Conservation (phyloP, 192 early-diverging fungal species). For the Piromyces finnis region DNA sequence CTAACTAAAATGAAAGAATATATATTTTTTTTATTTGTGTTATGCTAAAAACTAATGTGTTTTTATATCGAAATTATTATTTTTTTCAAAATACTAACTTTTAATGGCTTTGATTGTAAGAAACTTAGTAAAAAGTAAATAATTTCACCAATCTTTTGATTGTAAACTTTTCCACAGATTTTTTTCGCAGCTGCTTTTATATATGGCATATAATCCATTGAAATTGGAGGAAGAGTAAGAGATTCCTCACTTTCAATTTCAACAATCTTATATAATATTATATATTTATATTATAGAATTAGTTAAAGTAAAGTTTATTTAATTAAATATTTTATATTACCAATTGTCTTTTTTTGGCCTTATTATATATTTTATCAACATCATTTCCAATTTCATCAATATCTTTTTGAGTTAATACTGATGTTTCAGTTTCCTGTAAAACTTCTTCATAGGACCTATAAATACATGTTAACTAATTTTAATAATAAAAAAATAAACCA, state of each 20-base stretch:
- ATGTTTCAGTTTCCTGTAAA: neutral
- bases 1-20: neutral
- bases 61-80: no score
- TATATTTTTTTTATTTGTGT: no score
- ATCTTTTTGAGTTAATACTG: neutral
- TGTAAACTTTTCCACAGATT: neutral
- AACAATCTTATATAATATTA: no score
- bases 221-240: neutral
- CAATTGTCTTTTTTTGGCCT: neutral
- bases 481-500: no score
- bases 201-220: neutral
- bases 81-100: neutral
- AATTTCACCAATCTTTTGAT: neutral
- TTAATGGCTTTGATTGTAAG: neutral
- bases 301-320: no score
- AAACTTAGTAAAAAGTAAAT: neutral
- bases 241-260: neutral
- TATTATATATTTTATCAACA: neutral
- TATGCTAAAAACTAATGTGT: no score
- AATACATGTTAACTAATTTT: no score
- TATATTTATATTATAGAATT: no score
- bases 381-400: neutral
- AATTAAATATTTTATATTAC: no score
- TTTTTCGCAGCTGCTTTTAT: neutral
- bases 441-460: neutral